A percentile compares a stretch with the other conserved stretches of the same genome.
Evolutionary conservation across 2,329 filamentous ascomycete genomes (phyloP).

Genomic region (Pseudocercospora ulei): DNA sequence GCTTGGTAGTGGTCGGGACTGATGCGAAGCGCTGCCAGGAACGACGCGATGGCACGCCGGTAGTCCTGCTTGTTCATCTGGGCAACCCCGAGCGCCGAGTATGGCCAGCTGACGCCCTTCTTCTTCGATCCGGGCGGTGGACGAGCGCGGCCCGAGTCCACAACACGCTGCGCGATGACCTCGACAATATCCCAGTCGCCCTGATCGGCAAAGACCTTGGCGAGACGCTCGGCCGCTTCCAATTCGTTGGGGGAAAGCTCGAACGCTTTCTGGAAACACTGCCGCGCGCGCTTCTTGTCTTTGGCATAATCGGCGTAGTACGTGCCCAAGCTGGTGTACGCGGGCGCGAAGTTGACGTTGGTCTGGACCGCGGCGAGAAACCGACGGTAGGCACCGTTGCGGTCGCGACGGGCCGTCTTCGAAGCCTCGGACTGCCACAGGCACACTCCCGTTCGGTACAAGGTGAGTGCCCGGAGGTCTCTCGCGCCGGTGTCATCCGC

Average conservation of each 20-base stretch:
- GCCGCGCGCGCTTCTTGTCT: conserved; percentile 75
- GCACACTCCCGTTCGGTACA: conserved; percentile 79
- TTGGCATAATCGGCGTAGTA: conserved; percentile 87
- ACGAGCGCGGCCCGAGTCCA: conserved; percentile 88
- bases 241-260: conserved; percentile 83
- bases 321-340: conserved; percentile 81
- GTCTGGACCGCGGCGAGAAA: conserved; percentile 78
- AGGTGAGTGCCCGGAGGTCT: conserved; percentile 71
- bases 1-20: conserved; percentile 83
- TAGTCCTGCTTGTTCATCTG: conserved; percentile 93
- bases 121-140: conserved; percentile 86
- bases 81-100: conserved; percentile 83
- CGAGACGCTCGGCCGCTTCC: conserved; percentile 75
- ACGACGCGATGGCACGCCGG: conserved; percentile 76
- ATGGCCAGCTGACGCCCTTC: conserved; percentile 91
- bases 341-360: conserved; percentile 76
- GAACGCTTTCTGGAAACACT: conserved; percentile 92
- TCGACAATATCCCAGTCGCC: conserved; percentile 96
- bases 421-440: conserved; percentile 75
- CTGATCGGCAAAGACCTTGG: conserved; percentile 74
- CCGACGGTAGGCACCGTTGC: conserved; percentile 69
- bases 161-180: conserved; percentile 76
- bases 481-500: conserved; percentile 50
- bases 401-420: conserved; percentile 63
- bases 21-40: conserved; percentile 78